Evolutionary conservation across 805 yeast genomes (phyloP), one percentile per base, ranked within the genome.

Genomic region (Grigorovia transvaalensis): DNA sequence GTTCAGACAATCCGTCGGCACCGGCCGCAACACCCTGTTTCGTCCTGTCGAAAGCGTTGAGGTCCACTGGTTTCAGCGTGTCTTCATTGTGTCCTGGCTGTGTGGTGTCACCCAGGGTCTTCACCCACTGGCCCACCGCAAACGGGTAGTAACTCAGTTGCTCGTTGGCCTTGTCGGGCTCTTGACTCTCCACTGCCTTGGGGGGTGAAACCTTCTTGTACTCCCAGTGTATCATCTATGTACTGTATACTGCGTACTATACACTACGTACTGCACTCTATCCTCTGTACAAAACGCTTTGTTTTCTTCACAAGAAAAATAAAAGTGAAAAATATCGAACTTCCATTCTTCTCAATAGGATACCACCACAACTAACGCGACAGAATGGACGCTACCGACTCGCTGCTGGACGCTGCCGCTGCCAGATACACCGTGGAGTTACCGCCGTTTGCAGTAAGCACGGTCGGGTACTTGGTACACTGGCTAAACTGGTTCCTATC

Each of bases 1-100:
- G 74, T 43, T 71, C 75, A 4, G 74, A 69, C 19, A 76, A 62
- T 8, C 65, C 71, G 41, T 59, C 64, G 23, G 53, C 52, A 19
- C 43, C 40, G 1, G n/a, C 43, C 19, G 46, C 45, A 11, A 38
- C 17, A 19, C 42, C 45, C 33, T 40, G 46, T 20, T 51, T 54
- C 27, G 56, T 66, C 46, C 62, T 54, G 57, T 66, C 60, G 63
- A 72, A 68, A 53, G 59, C 51, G n/a, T 65, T 63, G 47, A 81
- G 65, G 51, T 77, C 76, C 19, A 80, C 61, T 11, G 44, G 44
- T 6, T 45, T 19, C 20, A 54, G 40, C 9, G 54, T 52, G 9
- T 51, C 46, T 15, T 30, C 9, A 3, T 18, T 18, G 9, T 40
- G 47, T 12, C 19, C 13, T 1, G 33, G 42, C 13, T 41, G 20